phyloP scores from a whole-genome alignment of 2,329 filamentous ascomycete genomes.

The Sporothrix brasiliensis region DNA sequence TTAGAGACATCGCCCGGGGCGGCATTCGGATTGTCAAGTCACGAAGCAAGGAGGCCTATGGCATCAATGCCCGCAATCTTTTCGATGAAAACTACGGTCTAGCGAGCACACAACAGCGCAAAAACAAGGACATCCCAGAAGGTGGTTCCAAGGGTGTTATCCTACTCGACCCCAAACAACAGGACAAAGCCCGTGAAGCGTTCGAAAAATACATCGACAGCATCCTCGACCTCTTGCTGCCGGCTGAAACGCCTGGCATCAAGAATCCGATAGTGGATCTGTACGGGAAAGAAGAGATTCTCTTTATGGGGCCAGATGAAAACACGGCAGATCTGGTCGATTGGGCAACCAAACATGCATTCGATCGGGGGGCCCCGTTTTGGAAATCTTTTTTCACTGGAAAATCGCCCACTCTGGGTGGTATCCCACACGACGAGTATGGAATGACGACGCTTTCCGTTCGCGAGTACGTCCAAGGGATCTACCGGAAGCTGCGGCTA shows the following conservation, averaged over 20 bases:
- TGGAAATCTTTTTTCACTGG: slow-evolving; percentile 99
- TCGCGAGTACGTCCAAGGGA: slow-evolving; percentile 91
- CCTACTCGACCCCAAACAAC: slow-evolving; percentile 87
- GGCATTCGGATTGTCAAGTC: slow-evolving; percentile 99
- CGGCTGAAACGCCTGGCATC: slow-evolving; percentile 89
- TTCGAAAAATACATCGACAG: slow-evolving; percentile 99
- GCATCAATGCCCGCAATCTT: slow-evolving; percentile 92
- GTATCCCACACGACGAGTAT: slow-evolving; percentile 93
- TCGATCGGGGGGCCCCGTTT: slow-evolving; percentile 85
- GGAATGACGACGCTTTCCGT: slow-evolving; percentile 98
- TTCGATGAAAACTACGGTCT: slow-evolving; percentile 99
- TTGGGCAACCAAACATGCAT: slow-evolving; percentile 97
- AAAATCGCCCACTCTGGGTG: slow-evolving; percentile 92
- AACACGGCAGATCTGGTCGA: slow-evolving; percentile 97
- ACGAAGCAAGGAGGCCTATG: slow-evolving; percentile 90
- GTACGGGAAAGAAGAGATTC: slow-evolving; percentile 91
- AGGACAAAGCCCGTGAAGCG: slow-evolving; percentile 87
- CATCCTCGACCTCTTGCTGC: slow-evolving; percentile 90
- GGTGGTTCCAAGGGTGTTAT: slow-evolving; percentile 98
- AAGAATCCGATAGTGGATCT: slow-evolving; percentile 98
- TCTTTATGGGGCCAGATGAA: slow-evolving; percentile 99
- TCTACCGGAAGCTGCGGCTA: slow-evolving; percentile 93
- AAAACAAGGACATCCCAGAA: slow-evolving; percentile 99
- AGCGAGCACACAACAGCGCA: slow-evolving; percentile 96
- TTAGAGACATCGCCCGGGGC: slow-evolving; percentile 94